Evolutionary conservation across 768 basidiomycete species (phyloP).

Genomic region (Gloeopeniophorella convolvens): DNA sequence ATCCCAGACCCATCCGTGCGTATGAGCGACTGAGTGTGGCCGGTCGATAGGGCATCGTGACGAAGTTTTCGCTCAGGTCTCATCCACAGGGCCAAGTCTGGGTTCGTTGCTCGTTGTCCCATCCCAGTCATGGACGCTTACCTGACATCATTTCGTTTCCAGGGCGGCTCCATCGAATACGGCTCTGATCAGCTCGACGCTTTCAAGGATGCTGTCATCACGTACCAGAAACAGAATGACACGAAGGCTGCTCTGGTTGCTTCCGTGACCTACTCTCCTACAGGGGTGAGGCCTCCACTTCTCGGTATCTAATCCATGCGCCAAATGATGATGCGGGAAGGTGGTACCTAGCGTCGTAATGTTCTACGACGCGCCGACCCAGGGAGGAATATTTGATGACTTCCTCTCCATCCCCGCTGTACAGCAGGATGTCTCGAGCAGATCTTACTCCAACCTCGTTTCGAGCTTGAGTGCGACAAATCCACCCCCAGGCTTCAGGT

Average conservation of each 20-base stretch:
- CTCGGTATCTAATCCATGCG: slow-evolving; percentile 27
- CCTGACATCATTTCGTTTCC: background rate
- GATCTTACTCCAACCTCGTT: background rate
- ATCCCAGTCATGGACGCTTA: background rate
- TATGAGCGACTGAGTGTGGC: background rate
- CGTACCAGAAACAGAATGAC: background rate
- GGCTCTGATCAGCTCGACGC: background rate
- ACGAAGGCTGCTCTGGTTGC: background rate
- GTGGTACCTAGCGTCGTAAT: slow-evolving; percentile 16
- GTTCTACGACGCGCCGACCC: slow-evolving; percentile 51
- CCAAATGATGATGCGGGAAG: slow-evolving; percentile 26
- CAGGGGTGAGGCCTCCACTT: slow-evolving; percentile 32
- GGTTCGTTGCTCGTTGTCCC: background rate
- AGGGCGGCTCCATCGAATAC: background rate
- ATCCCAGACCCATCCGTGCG: background rate
- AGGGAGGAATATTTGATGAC: slow-evolving; percentile 39
- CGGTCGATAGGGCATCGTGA: slow-evolving; percentile 10
- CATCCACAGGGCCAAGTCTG: slow-evolving; percentile 13
- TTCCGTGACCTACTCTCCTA: background rate
- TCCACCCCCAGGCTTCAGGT: background rate
- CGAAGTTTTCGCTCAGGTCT: slow-evolving; percentile 13
- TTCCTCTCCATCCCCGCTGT: slow-evolving; percentile 36
- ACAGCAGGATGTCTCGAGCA: background rate
- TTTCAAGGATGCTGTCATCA: slow-evolving; percentile 7
- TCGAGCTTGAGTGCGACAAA: background rate